Percentiles rank a stretch among this genome's conserved stretches.
Evolutionary conservation across 768 basidiomycete genomes (phyloP).

Genomic region (Ephemerocybe angulata): DNA sequence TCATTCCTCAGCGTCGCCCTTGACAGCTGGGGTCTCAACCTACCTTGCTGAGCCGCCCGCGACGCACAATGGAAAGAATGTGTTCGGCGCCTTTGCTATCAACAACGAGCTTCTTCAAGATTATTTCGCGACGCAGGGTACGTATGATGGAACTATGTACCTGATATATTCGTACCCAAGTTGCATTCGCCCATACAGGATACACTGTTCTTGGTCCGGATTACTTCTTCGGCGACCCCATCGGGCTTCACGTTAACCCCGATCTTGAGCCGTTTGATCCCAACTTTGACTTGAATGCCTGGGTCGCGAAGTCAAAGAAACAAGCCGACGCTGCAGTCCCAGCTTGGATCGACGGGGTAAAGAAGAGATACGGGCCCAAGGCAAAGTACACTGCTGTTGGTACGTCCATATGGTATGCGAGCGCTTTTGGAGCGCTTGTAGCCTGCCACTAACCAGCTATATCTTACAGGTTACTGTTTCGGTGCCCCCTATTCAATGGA

Average conservation of each 20-base stretch:
- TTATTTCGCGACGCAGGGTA: no score
- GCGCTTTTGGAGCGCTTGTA: not conserved
- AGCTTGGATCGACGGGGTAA: constrained; percentile 44
- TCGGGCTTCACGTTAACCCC: constrained; percentile 26
- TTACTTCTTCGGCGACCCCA: constrained; percentile 50
- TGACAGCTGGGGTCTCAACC: no score
- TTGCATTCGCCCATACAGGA: no score
- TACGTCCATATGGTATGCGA: constrained; percentile 15
- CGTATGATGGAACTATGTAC: no score
- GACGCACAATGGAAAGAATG: no score
- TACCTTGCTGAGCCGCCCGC: no score
- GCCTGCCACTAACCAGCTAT: not conserved
- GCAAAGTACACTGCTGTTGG: constrained; percentile 27
- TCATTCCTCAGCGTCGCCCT: no score
- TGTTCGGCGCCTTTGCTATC: no score
- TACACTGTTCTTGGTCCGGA: constrained; percentile 48
- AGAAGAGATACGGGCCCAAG: constrained; percentile 30
- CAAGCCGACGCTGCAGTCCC: constrained; percentile 35
- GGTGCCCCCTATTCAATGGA: constrained; percentile 47
- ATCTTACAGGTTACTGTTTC: constrained; percentile 46
- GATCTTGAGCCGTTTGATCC: constrained; percentile 17
- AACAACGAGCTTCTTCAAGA: no score
- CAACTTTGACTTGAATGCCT: constrained; percentile 28
- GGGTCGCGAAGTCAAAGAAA: constrained; percentile 29
- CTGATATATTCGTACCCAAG: no score